phyloP scores from a whole-genome alignment of 495 filamentous ascomycete species.

The Lichenothelia convexa region DNA sequence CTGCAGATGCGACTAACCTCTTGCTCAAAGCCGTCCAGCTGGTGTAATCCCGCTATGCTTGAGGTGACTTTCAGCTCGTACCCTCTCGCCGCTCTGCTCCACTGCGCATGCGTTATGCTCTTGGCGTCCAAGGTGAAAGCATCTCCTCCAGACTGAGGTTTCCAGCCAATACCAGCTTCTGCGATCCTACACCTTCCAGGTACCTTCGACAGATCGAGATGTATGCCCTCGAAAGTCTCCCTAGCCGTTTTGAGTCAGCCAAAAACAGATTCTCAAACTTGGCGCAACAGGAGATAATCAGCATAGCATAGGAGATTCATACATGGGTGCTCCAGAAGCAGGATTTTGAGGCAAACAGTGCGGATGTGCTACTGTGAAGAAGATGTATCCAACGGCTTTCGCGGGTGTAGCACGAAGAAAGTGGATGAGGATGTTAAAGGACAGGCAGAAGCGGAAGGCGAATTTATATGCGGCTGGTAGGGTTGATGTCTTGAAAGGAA shows the following conservation, averaged over 20 bases:
- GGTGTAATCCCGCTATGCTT: conserved; percentile 66
- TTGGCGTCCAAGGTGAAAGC: conserved; percentile 75
- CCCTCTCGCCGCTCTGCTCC: conserved; percentile 84
- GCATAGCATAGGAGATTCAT: no score
- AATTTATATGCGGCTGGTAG: no score
- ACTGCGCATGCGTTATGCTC: conserved; percentile 72
- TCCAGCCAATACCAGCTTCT: conserved; percentile 87
- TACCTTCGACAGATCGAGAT: conserved; percentile 81
- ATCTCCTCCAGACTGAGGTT: conserved; percentile 67
- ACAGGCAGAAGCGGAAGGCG: no score
- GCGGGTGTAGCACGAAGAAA: no score
- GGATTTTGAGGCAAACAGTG: no score
- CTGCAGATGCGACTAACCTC: conserved; percentile 37
- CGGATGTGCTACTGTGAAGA: no score
- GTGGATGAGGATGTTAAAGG: no score
- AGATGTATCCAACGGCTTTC: no score
- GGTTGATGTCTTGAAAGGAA: no score
- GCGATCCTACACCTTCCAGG: conserved; percentile 84
- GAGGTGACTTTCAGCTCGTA: conserved; percentile 83
- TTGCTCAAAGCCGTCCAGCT: conserved; percentile 85
- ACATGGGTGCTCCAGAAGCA: no score
- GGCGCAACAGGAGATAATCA: no score
- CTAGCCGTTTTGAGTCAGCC: conserved; percentile 15
- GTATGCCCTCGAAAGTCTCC: conserved; percentile 94
- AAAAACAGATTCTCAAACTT: background rate